Conservation (phyloP, 352 stramenopile genomes). For the Globisporangium takayamanum region DNA sequence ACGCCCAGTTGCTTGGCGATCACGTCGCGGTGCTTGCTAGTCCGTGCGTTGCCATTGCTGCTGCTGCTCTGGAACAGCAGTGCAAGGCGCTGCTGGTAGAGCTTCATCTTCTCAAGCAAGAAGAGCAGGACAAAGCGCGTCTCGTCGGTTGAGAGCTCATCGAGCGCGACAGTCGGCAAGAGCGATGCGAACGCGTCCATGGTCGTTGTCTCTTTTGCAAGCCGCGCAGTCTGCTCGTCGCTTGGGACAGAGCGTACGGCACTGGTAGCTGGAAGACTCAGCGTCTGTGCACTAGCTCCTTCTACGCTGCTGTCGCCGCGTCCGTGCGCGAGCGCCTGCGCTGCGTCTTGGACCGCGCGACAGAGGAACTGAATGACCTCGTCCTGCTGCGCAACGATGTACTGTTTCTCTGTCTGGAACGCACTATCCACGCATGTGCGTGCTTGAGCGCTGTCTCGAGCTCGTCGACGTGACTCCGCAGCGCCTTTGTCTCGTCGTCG, state of each 20-base stretch:
- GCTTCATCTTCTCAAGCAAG: conserved; percentile 55
- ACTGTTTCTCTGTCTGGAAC: conserved; percentile 51
- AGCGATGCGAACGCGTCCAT: conserved; percentile 32
- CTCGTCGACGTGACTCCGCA: conserved; percentile 13
- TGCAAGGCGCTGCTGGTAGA: conserved; percentile 50
- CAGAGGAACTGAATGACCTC: conserved; percentile 62
- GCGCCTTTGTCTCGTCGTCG: conserved; percentile 9
- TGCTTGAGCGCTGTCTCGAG: conserved; percentile 27
- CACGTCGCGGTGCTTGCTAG: conserved; percentile 14
- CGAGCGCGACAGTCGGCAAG: conserved; percentile 26
- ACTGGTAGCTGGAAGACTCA: neutral
- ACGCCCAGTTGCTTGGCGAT: conserved; percentile 48
- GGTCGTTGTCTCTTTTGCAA: conserved; percentile 23
- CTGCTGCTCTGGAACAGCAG: conserved; percentile 23
- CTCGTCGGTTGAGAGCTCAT: conserved; percentile 46
- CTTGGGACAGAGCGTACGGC: neutral
- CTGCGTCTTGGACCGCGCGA: conserved; percentile 28
- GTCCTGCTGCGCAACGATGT: conserved; percentile 51
- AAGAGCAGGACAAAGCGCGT: conserved; percentile 43
- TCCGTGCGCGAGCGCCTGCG: conserved; percentile 8
- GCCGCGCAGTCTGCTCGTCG: conserved; percentile 9
- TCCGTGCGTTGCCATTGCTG: neutral
- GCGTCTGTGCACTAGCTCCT: neutral
- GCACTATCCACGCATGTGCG: conserved; percentile 42
- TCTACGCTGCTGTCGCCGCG: conserved; percentile 4